These are phyloP conservation scores for Phyllosticta citriasiana DNA, from an alignment of 2,329 filamentous ascomycete species.

Conservation along the genomic window DNA sequence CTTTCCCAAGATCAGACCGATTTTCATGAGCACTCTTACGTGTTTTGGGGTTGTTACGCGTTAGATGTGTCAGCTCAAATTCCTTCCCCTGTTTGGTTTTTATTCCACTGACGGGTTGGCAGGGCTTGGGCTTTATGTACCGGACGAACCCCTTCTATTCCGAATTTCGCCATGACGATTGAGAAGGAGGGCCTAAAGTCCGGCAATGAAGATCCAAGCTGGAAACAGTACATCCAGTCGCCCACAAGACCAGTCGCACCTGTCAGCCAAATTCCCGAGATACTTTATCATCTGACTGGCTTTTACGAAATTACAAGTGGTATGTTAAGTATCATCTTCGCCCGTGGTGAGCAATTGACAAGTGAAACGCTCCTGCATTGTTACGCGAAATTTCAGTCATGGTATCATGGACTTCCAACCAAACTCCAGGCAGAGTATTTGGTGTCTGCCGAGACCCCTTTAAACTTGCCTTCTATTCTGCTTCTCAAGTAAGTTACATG, in stretches of 20 bases:
- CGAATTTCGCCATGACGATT: conserved; percentile 38
- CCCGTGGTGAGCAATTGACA: conserved; percentile 55
- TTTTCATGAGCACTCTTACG: conserved; percentile 39
- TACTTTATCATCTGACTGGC: conserved; percentile 51
- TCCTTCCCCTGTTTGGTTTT: conserved; percentile 32
- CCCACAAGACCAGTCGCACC: too few relatives aligned
- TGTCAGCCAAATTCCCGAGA: conserved; percentile 32
- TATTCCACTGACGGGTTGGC: conserved; percentile 16
- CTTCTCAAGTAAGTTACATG: conserved; percentile 55
- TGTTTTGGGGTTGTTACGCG: conserved; percentile 45
- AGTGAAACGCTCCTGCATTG: conserved; percentile 52
- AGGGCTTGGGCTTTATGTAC: conserved; percentile 37
- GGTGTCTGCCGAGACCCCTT: conserved; percentile 18
- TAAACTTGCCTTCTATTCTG: conserved; percentile 63
- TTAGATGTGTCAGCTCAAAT: conserved; percentile 34
- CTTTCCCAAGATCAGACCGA: conserved; percentile 27
- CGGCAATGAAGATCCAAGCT: background rate
- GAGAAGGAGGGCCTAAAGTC: conserved; percentile 30
- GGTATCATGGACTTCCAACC: conserved; percentile 59
- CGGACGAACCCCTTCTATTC: conserved; percentile 39
- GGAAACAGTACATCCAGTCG: background rate
- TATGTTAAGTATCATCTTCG: conserved; percentile 61
- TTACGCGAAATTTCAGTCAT: conserved; percentile 60
- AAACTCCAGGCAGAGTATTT: conserved; percentile 48
- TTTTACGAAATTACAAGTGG: conserved; percentile 66